A percentile compares a stretch with the other conserved stretches of the same genome.
These are phyloP conservation scores for Fusarium globosum DNA, from an alignment of 2,329 filamentous ascomycete genomes.

Conservation along the genomic window DNA sequence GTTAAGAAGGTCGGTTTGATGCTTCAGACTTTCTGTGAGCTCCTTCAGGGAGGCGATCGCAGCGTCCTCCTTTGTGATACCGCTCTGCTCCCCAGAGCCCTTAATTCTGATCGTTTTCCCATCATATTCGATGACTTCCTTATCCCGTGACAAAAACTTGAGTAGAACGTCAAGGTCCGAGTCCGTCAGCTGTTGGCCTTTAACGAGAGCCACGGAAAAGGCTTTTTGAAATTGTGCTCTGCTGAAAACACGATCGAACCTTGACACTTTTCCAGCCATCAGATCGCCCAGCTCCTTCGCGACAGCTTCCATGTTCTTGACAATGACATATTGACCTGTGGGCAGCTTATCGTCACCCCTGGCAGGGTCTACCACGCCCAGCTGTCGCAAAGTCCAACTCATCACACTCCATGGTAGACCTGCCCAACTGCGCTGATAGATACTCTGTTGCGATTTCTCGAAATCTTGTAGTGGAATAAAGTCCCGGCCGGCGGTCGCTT, in stretches of 20 bases:
- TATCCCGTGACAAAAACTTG: slow-evolving; percentile 75
- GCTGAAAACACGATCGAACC: slow-evolving; percentile 75
- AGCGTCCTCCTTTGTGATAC: slow-evolving; percentile 80
- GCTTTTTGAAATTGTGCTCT: slow-evolving; percentile 70
- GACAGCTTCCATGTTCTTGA: slow-evolving; percentile 70
- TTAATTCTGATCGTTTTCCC: slow-evolving; percentile 81
- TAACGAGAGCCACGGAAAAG: slow-evolving; percentile 65
- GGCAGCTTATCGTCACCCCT: slow-evolving; percentile 66
- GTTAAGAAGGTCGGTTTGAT: slow-evolving; percentile 75
- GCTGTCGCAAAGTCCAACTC: slow-evolving; percentile 78
- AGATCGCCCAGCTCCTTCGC: slow-evolving; percentile 64
- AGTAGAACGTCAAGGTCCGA: slow-evolving; percentile 77
- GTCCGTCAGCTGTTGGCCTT: slow-evolving; percentile 64
- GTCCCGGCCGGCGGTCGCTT: slow-evolving; percentile 75
- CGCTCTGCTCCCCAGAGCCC: slow-evolving; percentile 57
- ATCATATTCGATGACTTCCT: slow-evolving; percentile 67
- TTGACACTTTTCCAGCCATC: slow-evolving; percentile 56
- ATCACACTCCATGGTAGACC: slow-evolving; percentile 76
- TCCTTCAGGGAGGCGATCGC: slow-evolving; percentile 87
- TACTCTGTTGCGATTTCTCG: slow-evolving; percentile 70
- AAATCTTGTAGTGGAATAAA: slow-evolving; percentile 80
- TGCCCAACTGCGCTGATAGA: slow-evolving; percentile 78
- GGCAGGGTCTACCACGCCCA: slow-evolving; percentile 68
- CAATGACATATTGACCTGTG: slow-evolving; percentile 71
- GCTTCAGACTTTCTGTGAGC: slow-evolving; percentile 78